phyloP scores from a whole-genome alignment of 1,284 basidiomycete genomes.

The Wolfiporia cocos region DNA sequence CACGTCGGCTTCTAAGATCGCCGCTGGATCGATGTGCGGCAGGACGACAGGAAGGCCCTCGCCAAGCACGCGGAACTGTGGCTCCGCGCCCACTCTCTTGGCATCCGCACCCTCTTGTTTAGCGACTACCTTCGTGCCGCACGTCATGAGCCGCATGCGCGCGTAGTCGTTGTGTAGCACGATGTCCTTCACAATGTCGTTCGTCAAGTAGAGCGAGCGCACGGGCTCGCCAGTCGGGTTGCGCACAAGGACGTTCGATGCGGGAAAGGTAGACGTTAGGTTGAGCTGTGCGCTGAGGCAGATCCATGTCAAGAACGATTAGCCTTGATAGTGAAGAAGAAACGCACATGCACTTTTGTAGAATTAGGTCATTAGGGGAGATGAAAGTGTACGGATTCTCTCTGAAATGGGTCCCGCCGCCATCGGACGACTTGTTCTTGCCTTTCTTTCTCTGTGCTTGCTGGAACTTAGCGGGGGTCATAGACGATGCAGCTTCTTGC shows the following conservation, averaged over 20 bases:
- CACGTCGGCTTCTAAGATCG: slow-evolving; percentile 60
- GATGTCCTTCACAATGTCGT: slow-evolving; percentile 77
- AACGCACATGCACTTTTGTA: slow-evolving; percentile 68
- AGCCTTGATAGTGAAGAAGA: neutral
- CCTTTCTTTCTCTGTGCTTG: slow-evolving; percentile 13
- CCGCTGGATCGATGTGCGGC: slow-evolving; percentile 64
- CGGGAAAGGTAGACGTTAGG: slow-evolving; percentile 71
- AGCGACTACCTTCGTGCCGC: slow-evolving; percentile 83
- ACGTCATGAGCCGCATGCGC: slow-evolving; percentile 82
- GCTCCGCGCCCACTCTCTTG: slow-evolving; percentile 36
- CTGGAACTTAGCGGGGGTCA: slow-evolving; percentile 13
- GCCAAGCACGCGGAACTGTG: slow-evolving; percentile 74
- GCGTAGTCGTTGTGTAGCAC: slow-evolving; percentile 82
- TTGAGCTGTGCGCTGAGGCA: slow-evolving; percentile 65
- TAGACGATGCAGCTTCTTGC: slow-evolving; percentile 2
- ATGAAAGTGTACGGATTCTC: slow-evolving; percentile 91
- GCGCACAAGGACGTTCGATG: slow-evolving; percentile 77
- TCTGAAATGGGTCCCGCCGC: slow-evolving; percentile 59
- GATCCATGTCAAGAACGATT: slow-evolving; percentile 3
- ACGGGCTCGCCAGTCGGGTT: slow-evolving; percentile 77
- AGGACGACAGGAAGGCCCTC: slow-evolving; percentile 84
- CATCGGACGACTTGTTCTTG: slow-evolving; percentile 24
- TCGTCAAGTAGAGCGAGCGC: slow-evolving; percentile 88
- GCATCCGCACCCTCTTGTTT: slow-evolving; percentile 51
- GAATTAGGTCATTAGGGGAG: slow-evolving; percentile 60